Evolutionary conservation across 805 yeast genomes (phyloP).

Genomic region (Kuraishia floccosa): DNA sequence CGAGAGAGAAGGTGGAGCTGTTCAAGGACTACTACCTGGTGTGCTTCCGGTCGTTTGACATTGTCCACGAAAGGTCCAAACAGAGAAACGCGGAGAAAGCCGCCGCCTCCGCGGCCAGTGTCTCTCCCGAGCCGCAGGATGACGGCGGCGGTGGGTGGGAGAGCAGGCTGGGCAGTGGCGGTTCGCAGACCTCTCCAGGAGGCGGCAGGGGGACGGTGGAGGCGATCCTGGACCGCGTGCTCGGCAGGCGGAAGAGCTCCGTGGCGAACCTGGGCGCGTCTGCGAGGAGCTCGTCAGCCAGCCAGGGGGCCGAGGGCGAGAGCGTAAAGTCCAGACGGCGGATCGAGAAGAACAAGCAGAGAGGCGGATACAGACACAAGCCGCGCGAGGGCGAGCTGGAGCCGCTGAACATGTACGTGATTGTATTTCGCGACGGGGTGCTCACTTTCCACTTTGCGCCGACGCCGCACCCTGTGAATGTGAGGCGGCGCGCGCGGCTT

Average conservation of each 20-base stretch:
- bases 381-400: slow-evolving; percentile 47
- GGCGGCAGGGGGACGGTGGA: background rate
- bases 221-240: background rate
- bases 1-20: slow-evolving; percentile 89
- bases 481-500: slow-evolving; percentile 83
- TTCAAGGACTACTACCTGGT: slow-evolving; percentile 86
- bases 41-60: slow-evolving; percentile 78
- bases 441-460: slow-evolving; percentile 90
- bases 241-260: background rate
- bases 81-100: background rate
- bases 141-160: background rate
- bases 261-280: background rate
- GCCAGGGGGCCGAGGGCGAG: too few species aligned
- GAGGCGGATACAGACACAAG: slow-evolving; percentile 8
- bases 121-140: too few species aligned
- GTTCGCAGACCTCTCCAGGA: background rate
- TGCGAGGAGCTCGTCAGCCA: background rate
- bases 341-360: slow-evolving; percentile 8
- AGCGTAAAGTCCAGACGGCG: slow-evolving; percentile 1
- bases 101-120: too few species aligned
- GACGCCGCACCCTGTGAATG: slow-evolving; percentile 94
- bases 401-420: slow-evolving; percentile 86
- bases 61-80: slow-evolving; percentile 53
- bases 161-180: background rate
- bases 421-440: slow-evolving; percentile 86